These are phyloP conservation scores for Chalciporus chontae DNA, from an alignment of 768 basidiomycete species.

Conservation along the genomic window DNA sequence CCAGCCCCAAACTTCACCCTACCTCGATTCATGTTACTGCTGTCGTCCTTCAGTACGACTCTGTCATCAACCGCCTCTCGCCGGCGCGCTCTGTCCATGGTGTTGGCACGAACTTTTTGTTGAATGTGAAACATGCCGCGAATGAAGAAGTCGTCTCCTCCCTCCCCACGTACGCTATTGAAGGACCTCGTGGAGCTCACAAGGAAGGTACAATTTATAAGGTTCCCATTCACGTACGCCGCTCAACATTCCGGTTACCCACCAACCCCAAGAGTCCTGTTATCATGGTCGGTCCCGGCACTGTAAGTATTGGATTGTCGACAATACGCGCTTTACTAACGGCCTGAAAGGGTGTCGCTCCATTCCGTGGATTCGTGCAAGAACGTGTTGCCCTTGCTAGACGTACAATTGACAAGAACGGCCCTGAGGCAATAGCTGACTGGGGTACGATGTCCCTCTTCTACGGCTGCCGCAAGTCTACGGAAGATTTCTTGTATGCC, in stretches of 20 bases:
- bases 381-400: slow-evolving; percentile 96
- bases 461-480: slow-evolving; percentile 90
- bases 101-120: slow-evolving; percentile 90
- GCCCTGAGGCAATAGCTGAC: slow-evolving; percentile 85
- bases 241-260: slow-evolving; percentile 95
- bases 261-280: slow-evolving; percentile 98
- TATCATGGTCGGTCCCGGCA: slow-evolving; percentile 99
- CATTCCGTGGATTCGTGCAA: slow-evolving; percentile 98
- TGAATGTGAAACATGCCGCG: slow-evolving; percentile 82
- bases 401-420: slow-evolving; percentile 93
- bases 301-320: slow-evolving; percentile 52
- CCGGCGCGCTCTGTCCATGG: slow-evolving; percentile 74
- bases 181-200: slow-evolving; percentile 88
- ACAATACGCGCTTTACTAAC: slow-evolving; percentile 4
- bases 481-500: slow-evolving; percentile 89
- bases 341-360: slow-evolving; percentile 82
- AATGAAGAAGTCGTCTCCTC: slow-evolving; percentile 53
- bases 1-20: slow-evolving; percentile 90
- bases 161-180: slow-evolving; percentile 76
- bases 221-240: slow-evolving; percentile 89
- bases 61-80: slow-evolving; percentile 49
- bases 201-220: slow-evolving; percentile 68
- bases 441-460: slow-evolving; percentile 96
- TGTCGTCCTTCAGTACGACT: slow-evolving; percentile 93
- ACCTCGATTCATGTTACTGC: slow-evolving; percentile 89